Conservation (phyloP, 805 yeast genomes). For the Kluyveromyces aestuarii region DNA sequence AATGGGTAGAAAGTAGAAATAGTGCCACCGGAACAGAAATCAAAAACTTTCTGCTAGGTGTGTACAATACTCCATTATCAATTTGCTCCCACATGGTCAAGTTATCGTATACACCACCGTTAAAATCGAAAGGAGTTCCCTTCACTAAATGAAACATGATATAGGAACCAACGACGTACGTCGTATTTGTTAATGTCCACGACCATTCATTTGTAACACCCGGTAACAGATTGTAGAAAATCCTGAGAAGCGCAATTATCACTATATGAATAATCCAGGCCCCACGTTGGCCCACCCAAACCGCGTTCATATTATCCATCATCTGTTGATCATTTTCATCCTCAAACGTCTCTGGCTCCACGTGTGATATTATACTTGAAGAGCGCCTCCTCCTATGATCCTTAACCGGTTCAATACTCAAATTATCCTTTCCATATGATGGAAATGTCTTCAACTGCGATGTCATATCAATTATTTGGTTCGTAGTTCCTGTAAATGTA, state of each 20-base stretch:
- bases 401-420: constrained; percentile 22
- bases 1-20: constrained; percentile 82
- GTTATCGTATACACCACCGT: constrained; percentile 91
- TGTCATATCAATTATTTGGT: neutral
- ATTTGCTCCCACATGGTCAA: constrained; percentile 98
- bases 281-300: constrained; percentile 93
- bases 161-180: constrained; percentile 86
- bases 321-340: constrained; percentile 86
- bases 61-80: constrained; percentile 91
- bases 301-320: constrained; percentile 84
- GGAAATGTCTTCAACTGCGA: constrained; percentile 22
- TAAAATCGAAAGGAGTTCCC: constrained; percentile 96
- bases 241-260: constrained; percentile 61
- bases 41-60: constrained; percentile 90
- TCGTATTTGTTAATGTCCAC: constrained; percentile 89
- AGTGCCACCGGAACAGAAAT: constrained; percentile 87
- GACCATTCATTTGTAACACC: constrained; percentile 74
- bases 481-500: neutral
- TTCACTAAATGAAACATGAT: constrained; percentile 95
- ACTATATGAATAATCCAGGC: constrained; percentile 95
- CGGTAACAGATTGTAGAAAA: constrained; percentile 72
- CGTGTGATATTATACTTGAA: constrained; percentile 82
- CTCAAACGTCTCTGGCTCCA: constrained; percentile 86
- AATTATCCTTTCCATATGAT: constrained; percentile 12
- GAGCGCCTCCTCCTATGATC: constrained; percentile 60